Evolutionary conservation across 345 rosid species (phyloP).

Genomic region (Pugionium dolabratum): DNA sequence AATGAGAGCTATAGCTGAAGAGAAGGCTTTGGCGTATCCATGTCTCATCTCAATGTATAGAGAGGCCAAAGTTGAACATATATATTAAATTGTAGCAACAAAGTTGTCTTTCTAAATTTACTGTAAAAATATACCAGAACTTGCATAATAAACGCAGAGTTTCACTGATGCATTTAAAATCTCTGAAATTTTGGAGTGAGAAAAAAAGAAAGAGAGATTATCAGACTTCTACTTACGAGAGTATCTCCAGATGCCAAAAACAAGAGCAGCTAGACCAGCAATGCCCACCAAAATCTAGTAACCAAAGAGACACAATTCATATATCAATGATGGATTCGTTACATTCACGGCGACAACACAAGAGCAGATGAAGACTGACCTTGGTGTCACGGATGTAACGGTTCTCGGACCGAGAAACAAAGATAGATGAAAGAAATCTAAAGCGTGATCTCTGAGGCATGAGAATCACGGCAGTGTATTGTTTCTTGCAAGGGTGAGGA

Average conservation of each 20-base stretch:
- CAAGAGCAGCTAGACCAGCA: conserved; percentile 55
- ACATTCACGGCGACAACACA: conserved; percentile 2
- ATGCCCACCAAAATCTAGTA: conserved; percentile 65
- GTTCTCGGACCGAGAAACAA: conserved; percentile 34
- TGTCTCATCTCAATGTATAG: conserved; percentile 42
- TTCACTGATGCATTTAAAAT: conserved; percentile 31
- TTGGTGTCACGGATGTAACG: conserved; percentile 49
- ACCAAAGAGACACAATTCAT: conserved; percentile 21
- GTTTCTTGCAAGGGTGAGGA: conserved; percentile 75
- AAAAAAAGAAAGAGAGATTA: neutral
- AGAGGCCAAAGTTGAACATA: neutral
- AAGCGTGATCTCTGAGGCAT: conserved; percentile 67
- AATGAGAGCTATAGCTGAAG: conserved; percentile 64
- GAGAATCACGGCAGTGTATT: conserved; percentile 75
- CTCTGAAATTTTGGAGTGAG: neutral
- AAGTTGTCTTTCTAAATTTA: conserved; percentile 19
- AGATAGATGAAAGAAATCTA: conserved; percentile 48
- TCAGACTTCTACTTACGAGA: conserved; percentile 4
- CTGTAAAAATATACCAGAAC: conserved; percentile 11
- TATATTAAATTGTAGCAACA: conserved; percentile 27
- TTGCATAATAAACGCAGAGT: conserved; percentile 45
- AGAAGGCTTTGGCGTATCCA: conserved; percentile 68
- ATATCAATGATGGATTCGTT: conserved; percentile 8
- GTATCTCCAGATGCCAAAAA: conserved; percentile 53
- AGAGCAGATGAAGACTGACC: conserved; percentile 48